Conservation (phyloP, 2,329 filamentous ascomycete genomes). For the Cercospora zeina region DNA sequence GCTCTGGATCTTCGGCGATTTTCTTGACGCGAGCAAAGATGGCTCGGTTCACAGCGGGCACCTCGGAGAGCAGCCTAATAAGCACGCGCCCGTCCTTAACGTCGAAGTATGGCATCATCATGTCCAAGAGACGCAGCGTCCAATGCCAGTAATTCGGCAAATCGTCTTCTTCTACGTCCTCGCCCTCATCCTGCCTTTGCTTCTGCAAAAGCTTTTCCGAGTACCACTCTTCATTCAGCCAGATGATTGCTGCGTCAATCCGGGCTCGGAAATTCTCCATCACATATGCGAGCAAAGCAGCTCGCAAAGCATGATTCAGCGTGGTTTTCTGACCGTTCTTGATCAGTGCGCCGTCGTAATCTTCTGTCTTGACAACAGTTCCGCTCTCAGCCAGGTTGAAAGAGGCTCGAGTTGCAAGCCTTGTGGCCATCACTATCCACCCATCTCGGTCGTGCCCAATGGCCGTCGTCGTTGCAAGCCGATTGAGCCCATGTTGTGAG, state of each 20-base stretch:
- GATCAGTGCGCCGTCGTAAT: slow-evolving; percentile 24
- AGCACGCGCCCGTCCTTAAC: slow-evolving; percentile 78
- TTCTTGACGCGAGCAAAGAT: slow-evolving; percentile 71
- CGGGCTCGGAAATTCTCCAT: slow-evolving; percentile 88
- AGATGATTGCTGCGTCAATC: slow-evolving; percentile 86
- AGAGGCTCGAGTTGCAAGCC: slow-evolving; percentile 77
- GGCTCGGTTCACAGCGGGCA: slow-evolving; percentile 72
- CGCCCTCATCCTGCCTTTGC: slow-evolving; percentile 23
- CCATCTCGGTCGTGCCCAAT: slow-evolving; percentile 82
- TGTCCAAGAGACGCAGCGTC: slow-evolving; percentile 66
- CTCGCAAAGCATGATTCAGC: slow-evolving; percentile 71
- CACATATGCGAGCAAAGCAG: slow-evolving; percentile 79
- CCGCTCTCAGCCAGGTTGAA: slow-evolving; percentile 63
- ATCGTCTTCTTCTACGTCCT: slow-evolving; percentile 22
- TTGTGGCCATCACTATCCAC: slow-evolving; percentile 84
- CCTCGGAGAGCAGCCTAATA: slow-evolving; percentile 86
- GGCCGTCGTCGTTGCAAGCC: slow-evolving; percentile 64
- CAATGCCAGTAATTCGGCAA: slow-evolving; percentile 36
- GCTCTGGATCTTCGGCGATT: slow-evolving; percentile 63
- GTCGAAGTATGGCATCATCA: slow-evolving; percentile 88
- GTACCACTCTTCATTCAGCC: slow-evolving; percentile 98
- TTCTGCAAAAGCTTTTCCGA: slow-evolving; percentile 69
- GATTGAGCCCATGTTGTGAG: slow-evolving; percentile 69
- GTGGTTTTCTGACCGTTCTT: slow-evolving; percentile 42
- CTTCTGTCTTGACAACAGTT: slow-evolving; percentile 39